A percentile compares a stretch with the other conserved stretches of the same genome.
Conservation (phyloP, 495 filamentous ascomycete species). For the Penicillium herquei region DNA sequence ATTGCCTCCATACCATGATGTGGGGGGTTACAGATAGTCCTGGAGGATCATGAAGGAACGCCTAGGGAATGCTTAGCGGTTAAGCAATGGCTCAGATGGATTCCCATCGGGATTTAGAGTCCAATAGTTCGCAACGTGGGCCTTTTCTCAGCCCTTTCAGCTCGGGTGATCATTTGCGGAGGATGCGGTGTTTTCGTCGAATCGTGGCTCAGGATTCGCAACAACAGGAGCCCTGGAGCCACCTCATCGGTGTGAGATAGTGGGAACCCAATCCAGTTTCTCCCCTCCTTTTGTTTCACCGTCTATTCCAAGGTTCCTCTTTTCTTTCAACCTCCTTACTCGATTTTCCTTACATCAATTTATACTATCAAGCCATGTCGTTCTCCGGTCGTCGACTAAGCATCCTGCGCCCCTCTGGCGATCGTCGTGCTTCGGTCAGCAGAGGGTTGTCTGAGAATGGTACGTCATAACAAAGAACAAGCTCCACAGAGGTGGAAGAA, state of each 20-base stretch:
- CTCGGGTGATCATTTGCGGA: slow-evolving; percentile 2
- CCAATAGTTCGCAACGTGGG: too few species aligned
- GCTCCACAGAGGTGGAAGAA: neutral
- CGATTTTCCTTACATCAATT: neutral
- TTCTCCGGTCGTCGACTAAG: slow-evolving; percentile 52
- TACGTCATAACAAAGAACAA: slow-evolving; percentile 16
- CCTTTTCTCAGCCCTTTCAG: too few species aligned
- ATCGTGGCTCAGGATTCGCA: slow-evolving; percentile 19
- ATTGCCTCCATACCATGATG: too few species aligned
- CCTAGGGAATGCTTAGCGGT: too few species aligned
- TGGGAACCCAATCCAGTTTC: neutral
- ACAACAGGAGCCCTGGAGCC: slow-evolving; percentile 1
- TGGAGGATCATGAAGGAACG: too few species aligned
- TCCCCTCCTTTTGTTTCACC: slow-evolving; percentile 5
- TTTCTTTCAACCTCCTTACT: neutral
- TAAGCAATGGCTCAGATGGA: too few species aligned
- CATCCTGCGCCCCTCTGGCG: slow-evolving; percentile 41
- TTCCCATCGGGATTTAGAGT: too few species aligned
- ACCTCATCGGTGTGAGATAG: slow-evolving; percentile 8
- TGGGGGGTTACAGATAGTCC: too few species aligned
- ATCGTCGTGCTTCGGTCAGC: slow-evolving; percentile 35
- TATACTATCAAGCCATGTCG: slow-evolving; percentile 35
- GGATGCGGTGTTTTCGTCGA: slow-evolving; percentile 26
- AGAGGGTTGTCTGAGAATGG: slow-evolving; percentile 47
- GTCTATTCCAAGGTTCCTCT: neutral